Percentiles rank a stretch among this genome's conserved stretches.
Evolutionary conservation across 331 rosid species (phyloP).

Genomic region (Malus hybrid): DNA sequence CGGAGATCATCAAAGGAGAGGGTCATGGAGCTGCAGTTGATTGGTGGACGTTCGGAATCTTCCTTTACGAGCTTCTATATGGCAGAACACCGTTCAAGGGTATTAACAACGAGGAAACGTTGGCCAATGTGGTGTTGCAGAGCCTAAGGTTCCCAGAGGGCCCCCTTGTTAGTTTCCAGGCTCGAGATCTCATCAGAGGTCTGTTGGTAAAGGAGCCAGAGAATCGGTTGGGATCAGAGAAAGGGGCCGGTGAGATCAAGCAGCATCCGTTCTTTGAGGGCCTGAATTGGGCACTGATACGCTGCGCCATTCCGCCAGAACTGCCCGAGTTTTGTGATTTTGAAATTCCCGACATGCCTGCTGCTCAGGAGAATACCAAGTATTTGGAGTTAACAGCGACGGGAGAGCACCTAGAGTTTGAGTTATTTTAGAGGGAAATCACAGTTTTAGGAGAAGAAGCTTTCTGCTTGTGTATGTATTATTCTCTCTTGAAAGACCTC

Average conservation of each 20-base stretch:
- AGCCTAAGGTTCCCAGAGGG: constrained; percentile 63
- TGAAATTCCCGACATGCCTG: constrained; percentile 38
- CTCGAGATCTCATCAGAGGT: constrained; percentile 75
- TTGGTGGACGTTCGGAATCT: constrained; percentile 94
- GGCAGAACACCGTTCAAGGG: constrained; percentile 85
- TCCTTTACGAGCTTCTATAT: constrained; percentile 77
- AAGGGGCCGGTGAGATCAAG: constrained; percentile 94
- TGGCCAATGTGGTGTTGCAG: constrained; percentile 72
- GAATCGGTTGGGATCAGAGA: constrained; percentile 69
- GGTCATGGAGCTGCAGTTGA: constrained; percentile 96
- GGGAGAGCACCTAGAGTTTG: constrained; percentile 79
- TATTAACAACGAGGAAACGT: constrained; percentile 65
- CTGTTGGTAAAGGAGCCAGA: constrained; percentile 86
- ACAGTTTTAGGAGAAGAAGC: constrained; percentile 12
- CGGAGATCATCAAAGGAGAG: constrained; percentile 86
- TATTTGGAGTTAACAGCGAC: constrained; percentile 57
- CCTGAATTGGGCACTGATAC: constrained; percentile 89
- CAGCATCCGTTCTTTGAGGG: constrained; percentile 95
- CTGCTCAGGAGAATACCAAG: constrained; percentile 40
- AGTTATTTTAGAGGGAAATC: constrained; percentile 55
- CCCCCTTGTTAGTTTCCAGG: constrained; percentile 64
- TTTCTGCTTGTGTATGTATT: constrained; percentile 2
- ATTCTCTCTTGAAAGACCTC: not conserved
- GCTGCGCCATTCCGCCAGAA: constrained; percentile 82
- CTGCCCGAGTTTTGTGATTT: constrained; percentile 57